A percentile compares a stretch with the other conserved stretches of the same genome.
phyloP scores from a whole-genome alignment of 768 basidiomycete species.

The Cantharellus anzutake region DNA sequence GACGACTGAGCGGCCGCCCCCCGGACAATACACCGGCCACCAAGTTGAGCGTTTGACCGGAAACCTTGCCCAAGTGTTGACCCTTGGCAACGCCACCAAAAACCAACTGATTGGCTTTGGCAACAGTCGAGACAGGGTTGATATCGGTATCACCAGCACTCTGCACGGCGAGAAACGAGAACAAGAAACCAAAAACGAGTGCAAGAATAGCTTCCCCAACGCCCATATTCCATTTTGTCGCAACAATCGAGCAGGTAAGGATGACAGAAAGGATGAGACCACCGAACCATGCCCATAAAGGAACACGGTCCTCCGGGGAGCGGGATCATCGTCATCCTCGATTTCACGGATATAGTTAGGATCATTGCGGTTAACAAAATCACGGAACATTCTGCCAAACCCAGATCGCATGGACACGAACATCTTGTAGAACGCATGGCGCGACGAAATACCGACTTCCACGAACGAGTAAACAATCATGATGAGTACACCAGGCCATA shows the following conservation, averaged over 20 bases:
- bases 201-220: slow-evolving; percentile 34
- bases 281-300: slow-evolving; percentile 32
- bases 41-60: slow-evolving; percentile 31
- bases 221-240: slow-evolving; percentile 9
- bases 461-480: slow-evolving; percentile 18
- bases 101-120: slow-evolving; percentile 37
- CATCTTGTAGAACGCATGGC: slow-evolving; percentile 2
- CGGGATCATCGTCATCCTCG: slow-evolving; percentile 29
- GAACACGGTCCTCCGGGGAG: slow-evolving; percentile 31
- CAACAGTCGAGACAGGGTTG: slow-evolving; percentile 22
- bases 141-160: slow-evolving; percentile 39
- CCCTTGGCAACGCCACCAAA: slow-evolving; percentile 43
- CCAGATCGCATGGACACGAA: neutral
- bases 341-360: slow-evolving; percentile 11
- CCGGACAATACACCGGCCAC: slow-evolving; percentile 34
- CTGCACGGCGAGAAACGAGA: slow-evolving; percentile 50
- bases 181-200: slow-evolving; percentile 40
- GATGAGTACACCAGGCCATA: slow-evolving; percentile 35
- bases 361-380: slow-evolving; percentile 3
- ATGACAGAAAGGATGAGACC: slow-evolving; percentile 31
- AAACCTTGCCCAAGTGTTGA: slow-evolving; percentile 16
- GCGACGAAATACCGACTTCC: slow-evolving; percentile 27
- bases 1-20: slow-evolving; percentile 34
- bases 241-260: slow-evolving; percentile 17
- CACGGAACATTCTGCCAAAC: neutral